A percentile compares a stretch with the other conserved stretches of the same genome.
These are phyloP conservation scores for Ogataea neopini DNA, from an alignment of 805 yeast genomes.

Conservation along the genomic window DNA sequence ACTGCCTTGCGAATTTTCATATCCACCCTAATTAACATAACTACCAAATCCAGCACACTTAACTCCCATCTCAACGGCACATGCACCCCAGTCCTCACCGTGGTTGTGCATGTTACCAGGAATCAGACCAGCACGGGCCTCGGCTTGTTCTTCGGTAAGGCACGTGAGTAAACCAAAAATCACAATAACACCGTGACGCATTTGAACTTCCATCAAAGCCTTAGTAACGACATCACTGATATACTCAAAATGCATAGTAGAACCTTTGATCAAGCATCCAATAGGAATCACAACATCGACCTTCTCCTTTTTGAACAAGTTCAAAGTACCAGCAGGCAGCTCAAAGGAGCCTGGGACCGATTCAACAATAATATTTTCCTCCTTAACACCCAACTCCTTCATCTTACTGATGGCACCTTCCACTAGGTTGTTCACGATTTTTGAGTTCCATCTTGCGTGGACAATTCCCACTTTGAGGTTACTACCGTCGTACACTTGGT, in stretches of 20 bases:
- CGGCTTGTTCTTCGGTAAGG: constrained; percentile 91
- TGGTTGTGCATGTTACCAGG: constrained; percentile 86
- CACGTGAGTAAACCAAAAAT: constrained; percentile 94
- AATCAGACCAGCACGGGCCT: constrained; percentile 82
- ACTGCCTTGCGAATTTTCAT: background rate
- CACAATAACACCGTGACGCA: constrained; percentile 69
- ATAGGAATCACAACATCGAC: constrained; percentile 90
- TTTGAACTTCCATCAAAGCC: constrained; percentile 81
- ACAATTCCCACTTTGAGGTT: constrained; percentile 76
- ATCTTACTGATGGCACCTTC: constrained; percentile 70
- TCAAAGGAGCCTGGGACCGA: constrained; percentile 96
- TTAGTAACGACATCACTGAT: constrained; percentile 88
- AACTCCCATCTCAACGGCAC: constrained; percentile 92
- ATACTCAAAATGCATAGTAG: constrained; percentile 98
- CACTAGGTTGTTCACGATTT: constrained; percentile 76
- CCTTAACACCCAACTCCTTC: constrained; percentile 64
- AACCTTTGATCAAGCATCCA: constrained; percentile 93
- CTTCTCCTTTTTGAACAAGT: constrained; percentile 47
- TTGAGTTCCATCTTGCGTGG: constrained; percentile 93
- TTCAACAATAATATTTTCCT: constrained; percentile 75
- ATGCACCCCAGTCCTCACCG: constrained; percentile 98
- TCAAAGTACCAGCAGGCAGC: constrained; percentile 78
- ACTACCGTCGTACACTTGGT: constrained; percentile 49
- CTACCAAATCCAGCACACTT: constrained; percentile 34
- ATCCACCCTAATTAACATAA: background rate